Conservation (phyloP, 2,329 filamentous ascomycete genomes). For the Eutypa lata region DNA sequence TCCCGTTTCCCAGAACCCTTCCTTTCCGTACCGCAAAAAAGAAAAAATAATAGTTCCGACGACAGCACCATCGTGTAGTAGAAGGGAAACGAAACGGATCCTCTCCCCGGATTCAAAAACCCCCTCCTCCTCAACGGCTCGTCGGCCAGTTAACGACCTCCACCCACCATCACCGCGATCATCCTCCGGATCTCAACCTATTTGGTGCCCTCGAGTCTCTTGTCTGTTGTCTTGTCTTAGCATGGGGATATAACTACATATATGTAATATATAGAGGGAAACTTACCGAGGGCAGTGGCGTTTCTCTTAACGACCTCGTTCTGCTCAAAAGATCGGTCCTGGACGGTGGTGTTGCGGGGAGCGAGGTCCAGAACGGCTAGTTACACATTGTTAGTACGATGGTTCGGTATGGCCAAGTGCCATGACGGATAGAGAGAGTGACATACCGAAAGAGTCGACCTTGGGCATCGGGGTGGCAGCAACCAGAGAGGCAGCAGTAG, state of each 20-base stretch:
- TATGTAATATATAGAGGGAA: background rate
- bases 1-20: too few species aligned
- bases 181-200: background rate
- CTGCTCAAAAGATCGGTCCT: background rate
- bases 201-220: background rate
- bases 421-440: background rate
- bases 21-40: too few species aligned
- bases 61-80: too few species aligned
- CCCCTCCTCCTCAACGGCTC: too few species aligned
- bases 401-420: background rate
- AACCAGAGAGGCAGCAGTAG: constrained; percentile 10
- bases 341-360: background rate
- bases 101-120: too few species aligned
- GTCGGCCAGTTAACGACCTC: background rate
- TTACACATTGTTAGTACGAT: background rate
- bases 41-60: too few species aligned
- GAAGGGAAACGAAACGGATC: too few species aligned
- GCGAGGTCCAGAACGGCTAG: background rate
- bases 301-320: background rate
- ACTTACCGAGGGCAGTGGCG: background rate
- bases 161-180: background rate
- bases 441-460: background rate
- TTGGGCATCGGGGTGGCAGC: constrained; percentile 7
- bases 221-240: background rate
- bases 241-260: background rate